Evolutionary conservation across 2,329 filamentous ascomycete species (phyloP), one percentile per base, ranked within the genome.

Genomic region (Phoma sp.): DNA sequence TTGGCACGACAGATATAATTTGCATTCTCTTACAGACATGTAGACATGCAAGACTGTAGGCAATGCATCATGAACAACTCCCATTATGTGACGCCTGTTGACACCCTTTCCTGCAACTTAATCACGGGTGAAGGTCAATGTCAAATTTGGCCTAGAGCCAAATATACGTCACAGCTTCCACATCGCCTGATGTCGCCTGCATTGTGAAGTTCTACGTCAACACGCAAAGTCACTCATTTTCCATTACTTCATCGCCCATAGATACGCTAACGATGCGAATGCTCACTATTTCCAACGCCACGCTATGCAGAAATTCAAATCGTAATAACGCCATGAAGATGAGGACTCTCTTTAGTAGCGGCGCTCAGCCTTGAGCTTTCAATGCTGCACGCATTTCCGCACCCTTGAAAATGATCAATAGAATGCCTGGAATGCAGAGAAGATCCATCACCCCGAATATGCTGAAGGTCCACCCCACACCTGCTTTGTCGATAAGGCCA

Each of bases 401-500:
- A 14, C 65, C 65, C 28, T 61, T 58, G 23, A 60, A 48, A 17
- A 68, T 47, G 46, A 68, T 63, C 21, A 68, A 23, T 7, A 67
- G 15, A 14, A 67, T 54, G 0, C 65, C 64, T 14, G 64, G 64
- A 32, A 68, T 68, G 38, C 65, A 68, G 17, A 66, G 30, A 25
- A 68, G 23, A 40, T 76, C 71, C 15, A 78, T 47, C 1, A 75
- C 36, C 0, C 67, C 72, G 18, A 79, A 57, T 0, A 76, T 76
- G 1, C 69, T 76, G 39, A 78, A 79, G 26, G 73, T 75, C 73
- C 73, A 78, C 2, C 75, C 74, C 39, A 66, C 69, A 4, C 76
- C 76, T 65, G 77, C 73, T 10, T 47, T 62, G 11, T 62, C 56
- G 2, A 77, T 60, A 2, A 79, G 50, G 5, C 61, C 51, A 3